phyloP scores from a whole-genome alignment of 352 stramenopile species.

The Phytophthora vignae region DNA sequence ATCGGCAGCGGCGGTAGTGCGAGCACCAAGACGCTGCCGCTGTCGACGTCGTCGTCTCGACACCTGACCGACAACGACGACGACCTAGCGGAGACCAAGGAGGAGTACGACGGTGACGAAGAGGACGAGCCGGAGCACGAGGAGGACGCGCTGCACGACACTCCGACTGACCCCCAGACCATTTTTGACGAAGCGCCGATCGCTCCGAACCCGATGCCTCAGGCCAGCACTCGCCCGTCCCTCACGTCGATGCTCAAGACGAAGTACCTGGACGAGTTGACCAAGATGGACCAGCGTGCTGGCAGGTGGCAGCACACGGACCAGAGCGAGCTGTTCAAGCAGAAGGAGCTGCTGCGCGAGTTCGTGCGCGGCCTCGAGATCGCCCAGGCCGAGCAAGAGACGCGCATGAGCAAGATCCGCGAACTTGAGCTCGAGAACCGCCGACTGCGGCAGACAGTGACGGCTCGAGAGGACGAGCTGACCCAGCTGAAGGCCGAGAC shows the following conservation, averaged over 20 bases:
- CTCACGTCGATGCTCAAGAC: slow-evolving; percentile 68
- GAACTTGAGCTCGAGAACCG: slow-evolving; percentile 76
- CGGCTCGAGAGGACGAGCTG: slow-evolving; percentile 53
- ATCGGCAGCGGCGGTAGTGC: slow-evolving; percentile 55
- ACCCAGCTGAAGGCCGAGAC: slow-evolving; percentile 29
- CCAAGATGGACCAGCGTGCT: slow-evolving; percentile 49
- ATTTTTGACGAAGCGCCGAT: slow-evolving; percentile 21
- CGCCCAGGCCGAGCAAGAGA: slow-evolving; percentile 76
- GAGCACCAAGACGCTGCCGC: slow-evolving; percentile 61
- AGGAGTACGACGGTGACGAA: slow-evolving; percentile 46
- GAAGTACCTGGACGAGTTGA: slow-evolving; percentile 66
- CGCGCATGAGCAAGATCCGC: slow-evolving; percentile 74
- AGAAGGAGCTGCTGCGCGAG: slow-evolving; percentile 69
- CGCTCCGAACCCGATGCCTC: slow-evolving; percentile 19
- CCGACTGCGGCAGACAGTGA: slow-evolving; percentile 55
- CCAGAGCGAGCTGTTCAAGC: slow-evolving; percentile 41
- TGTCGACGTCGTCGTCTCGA: slow-evolving; percentile 56
- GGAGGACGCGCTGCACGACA: slow-evolving; percentile 27
- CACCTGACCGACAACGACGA: slow-evolving; percentile 51
- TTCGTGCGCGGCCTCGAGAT: slow-evolving; percentile 81
- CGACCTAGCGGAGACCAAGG: slow-evolving; percentile 39
- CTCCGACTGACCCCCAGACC: slow-evolving; percentile 5
- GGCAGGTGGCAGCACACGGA: slow-evolving; percentile 48
- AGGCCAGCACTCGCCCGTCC: slow-evolving; percentile 38
- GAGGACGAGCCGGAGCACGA: slow-evolving; percentile 57